Evolutionary conservation across 805 yeast genomes (phyloP).

Genomic region (Hanseniaspora mollemarum): DNA sequence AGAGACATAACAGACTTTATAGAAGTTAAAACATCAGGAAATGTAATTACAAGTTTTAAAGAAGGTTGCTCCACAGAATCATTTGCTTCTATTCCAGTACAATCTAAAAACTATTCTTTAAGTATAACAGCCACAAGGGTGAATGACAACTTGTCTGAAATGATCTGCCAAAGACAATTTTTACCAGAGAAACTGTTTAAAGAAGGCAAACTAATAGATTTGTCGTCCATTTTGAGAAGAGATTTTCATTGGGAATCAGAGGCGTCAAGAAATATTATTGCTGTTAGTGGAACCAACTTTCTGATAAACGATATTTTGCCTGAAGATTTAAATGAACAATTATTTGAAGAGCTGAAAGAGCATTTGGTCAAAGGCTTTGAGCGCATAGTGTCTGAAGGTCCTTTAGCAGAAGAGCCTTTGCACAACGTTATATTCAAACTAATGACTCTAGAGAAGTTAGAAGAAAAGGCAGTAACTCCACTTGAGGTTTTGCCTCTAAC

Average conservation of each 20-base stretch:
- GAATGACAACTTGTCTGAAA: constrained; percentile 41
- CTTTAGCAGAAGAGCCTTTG: constrained; percentile 78
- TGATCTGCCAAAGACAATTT: constrained; percentile 20
- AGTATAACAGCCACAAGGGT: constrained; percentile 69
- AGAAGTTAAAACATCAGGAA: constrained; percentile 62
- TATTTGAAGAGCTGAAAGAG: constrained; percentile 28
- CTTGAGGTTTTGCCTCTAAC: constrained; percentile 68
- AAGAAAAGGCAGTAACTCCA: constrained; percentile 40
- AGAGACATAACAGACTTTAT: constrained; percentile 31
- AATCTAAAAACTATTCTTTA: constrained; percentile 44
- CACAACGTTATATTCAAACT: constrained; percentile 60
- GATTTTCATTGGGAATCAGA: constrained; percentile 71
- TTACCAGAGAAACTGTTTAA: constrained; percentile 32
- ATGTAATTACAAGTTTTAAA: constrained; percentile 65
- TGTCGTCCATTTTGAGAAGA: constrained; percentile 45
- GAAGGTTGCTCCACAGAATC: constrained; percentile 66
- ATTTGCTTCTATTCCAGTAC: constrained; percentile 52
- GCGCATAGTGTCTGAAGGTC: constrained; percentile 80
- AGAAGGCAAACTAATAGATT: constrained; percentile 33
- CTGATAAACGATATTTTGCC: constrained; percentile 62
- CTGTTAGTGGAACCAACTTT: constrained; percentile 57
- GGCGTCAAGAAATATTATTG: constrained; percentile 73
- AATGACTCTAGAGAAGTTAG: constrained; percentile 43
- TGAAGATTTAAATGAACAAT: constrained; percentile 50
- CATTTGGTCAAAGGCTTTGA: constrained; percentile 56